A percentile compares a stretch with the other conserved stretches of the same genome.
These are phyloP conservation scores for Conticribra guillardii DNA, from an alignment of 108 stramenopile genomes.

Conservation along the genomic window DNA sequence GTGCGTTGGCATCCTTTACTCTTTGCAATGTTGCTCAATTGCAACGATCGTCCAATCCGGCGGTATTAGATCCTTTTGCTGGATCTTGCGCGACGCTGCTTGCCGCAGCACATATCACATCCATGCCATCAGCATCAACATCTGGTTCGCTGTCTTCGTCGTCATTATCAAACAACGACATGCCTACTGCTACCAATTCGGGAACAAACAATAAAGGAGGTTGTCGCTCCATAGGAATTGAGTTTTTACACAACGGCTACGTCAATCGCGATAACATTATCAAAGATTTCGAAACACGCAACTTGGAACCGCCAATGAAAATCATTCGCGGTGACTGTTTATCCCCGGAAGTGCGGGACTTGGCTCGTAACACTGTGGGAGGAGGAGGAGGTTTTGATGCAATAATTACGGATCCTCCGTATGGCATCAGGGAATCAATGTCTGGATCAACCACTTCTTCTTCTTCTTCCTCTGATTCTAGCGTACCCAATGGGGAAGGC, in stretches of 20 bases:
- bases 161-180: too few species aligned
- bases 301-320: constrained; percentile 57
- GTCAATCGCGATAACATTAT: constrained; percentile 76
- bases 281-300: constrained; percentile 69
- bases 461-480: neutral
- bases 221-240: constrained; percentile 75
- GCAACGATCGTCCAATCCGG: constrained; percentile 19
- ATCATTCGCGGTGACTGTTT: constrained; percentile 71
- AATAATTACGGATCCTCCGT: constrained; percentile 87
- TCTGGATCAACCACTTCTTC: neutral
- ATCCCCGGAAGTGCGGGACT: constrained; percentile 50
- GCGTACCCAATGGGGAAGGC: neutral
- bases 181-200: neutral
- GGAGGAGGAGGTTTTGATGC: constrained; percentile 69
- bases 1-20: constrained; percentile 80
- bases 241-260: constrained; percentile 72
- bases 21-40: constrained; percentile 78
- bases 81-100: constrained; percentile 81
- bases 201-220: constrained; percentile 13
- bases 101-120: constrained; percentile 78
- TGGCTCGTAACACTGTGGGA: constrained; percentile 54
- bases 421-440: constrained; percentile 69
- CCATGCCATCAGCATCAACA: constrained; percentile 19
- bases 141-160: too few species aligned
- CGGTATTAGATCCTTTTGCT: constrained; percentile 82